Conservation (phyloP, 805 yeast genomes). For the Limtongozyma cylindracea region DNA sequence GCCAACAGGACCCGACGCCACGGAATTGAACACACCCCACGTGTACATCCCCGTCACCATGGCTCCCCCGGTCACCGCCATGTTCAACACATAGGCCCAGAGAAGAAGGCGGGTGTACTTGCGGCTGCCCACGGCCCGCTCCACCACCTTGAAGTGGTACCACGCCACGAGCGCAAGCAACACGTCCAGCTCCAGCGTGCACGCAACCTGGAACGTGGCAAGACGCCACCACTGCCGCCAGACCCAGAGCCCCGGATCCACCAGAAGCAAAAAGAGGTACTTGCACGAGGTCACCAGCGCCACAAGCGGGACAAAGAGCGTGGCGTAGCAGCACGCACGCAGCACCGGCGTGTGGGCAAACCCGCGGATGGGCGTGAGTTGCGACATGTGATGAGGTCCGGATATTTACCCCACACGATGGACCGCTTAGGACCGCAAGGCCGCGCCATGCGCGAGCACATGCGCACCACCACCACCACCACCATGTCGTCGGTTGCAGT, state of each 20-base stretch:
- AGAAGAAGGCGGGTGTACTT: slow-evolving; percentile 21
- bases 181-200: slow-evolving; percentile 34
- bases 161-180: slow-evolving; percentile 16
- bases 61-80: slow-evolving; percentile 8
- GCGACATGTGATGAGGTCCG: too few species aligned
- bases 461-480: too few species aligned
- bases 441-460: too few species aligned
- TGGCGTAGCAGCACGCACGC: slow-evolving; percentile 7
- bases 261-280: slow-evolving; percentile 14
- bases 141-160: slow-evolving; percentile 27
- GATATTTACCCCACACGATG: too few species aligned
- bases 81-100: slow-evolving; percentile 20
- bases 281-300: slow-evolving; percentile 19
- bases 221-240: slow-evolving; percentile 36
- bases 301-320: slow-evolving; percentile 12
- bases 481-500: too few species aligned
- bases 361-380: slow-evolving; percentile 15
- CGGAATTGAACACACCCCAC: slow-evolving; percentile 9
- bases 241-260: slow-evolving; percentile 25
- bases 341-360: slow-evolving; percentile 19
- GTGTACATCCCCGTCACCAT: slow-evolving; percentile 2
- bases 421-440: too few species aligned
- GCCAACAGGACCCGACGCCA: slow-evolving; percentile 14
- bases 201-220: slow-evolving; percentile 20
- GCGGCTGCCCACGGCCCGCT: slow-evolving; percentile 28